Conservation (phyloP, 768 basidiomycete species). For the Collybia nuda region DNA sequence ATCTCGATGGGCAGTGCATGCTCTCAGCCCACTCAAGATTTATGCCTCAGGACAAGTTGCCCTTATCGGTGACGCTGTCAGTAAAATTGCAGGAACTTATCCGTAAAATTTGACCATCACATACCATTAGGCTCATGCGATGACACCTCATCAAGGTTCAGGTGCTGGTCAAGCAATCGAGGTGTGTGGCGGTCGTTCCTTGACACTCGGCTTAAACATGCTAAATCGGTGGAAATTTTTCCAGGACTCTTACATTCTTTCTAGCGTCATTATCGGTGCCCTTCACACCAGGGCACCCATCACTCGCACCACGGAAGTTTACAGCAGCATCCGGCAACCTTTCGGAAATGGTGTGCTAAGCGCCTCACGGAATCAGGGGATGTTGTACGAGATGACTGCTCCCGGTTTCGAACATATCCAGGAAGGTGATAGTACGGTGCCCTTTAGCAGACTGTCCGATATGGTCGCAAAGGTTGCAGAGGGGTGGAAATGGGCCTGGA, state of each 20-base stretch:
- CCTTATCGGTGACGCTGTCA: slow-evolving; percentile 52
- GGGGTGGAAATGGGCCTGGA: slow-evolving; percentile 67
- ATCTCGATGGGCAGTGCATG: slow-evolving; percentile 65
- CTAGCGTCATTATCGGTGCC: slow-evolving; percentile 44
- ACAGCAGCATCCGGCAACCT: slow-evolving; percentile 51
- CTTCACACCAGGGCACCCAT: slow-evolving; percentile 36
- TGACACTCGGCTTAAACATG: not conserved
- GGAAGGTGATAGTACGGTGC: slow-evolving; percentile 11
- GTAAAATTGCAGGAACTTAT: not conserved
- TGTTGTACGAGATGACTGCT: slow-evolving; percentile 36
- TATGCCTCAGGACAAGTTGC: slow-evolving; percentile 50
- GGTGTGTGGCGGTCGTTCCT: slow-evolving; percentile 21
- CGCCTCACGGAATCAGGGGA: slow-evolving; percentile 38
- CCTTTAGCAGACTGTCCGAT: slow-evolving; percentile 26
- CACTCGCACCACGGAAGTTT: slow-evolving; percentile 41
- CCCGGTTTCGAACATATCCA: slow-evolving; percentile 23
- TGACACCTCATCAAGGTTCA: slow-evolving; percentile 55
- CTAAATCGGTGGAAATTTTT: not conserved
- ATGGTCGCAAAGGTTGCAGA: slow-evolving; percentile 41
- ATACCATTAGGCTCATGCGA: slow-evolving; percentile 49
- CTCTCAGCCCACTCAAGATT: slow-evolving; percentile 47
- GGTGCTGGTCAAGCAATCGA: slow-evolving; percentile 62
- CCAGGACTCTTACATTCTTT: slow-evolving; percentile 53
- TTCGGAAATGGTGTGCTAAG: slow-evolving; percentile 36
- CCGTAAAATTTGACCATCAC: slow-evolving; percentile 11